phyloP scores from a whole-genome alignment of 2,329 filamentous ascomycete species.

The Pestalotiopsis sp. region DNA sequence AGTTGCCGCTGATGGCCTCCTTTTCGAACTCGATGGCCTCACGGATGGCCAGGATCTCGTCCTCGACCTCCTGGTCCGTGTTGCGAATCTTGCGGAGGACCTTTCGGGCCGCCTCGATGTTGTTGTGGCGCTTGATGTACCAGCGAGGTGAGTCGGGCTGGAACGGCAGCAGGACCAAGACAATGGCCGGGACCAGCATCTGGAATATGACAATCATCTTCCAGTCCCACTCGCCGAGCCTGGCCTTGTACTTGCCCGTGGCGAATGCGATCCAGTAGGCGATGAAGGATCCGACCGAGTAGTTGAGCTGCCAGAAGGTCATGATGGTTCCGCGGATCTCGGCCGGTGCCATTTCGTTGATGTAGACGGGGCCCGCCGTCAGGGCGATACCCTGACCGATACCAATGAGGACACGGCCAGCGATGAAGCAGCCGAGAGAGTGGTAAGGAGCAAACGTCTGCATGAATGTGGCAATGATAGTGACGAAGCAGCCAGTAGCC shows the following conservation, averaged over 20 bases:
- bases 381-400: constrained; percentile 71
- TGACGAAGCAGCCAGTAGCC: constrained; percentile 64
- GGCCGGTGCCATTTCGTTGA: constrained; percentile 67
- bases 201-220: constrained; percentile 75
- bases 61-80: constrained; percentile 67
- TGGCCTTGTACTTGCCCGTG: constrained; percentile 55
- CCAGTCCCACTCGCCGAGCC: constrained; percentile 74
- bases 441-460: constrained; percentile 65
- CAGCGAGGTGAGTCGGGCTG: constrained; percentile 71
- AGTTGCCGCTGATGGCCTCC: constrained; percentile 65
- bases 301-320: constrained; percentile 73
- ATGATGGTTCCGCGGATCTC: constrained; percentile 69
- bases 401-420: constrained; percentile 69
- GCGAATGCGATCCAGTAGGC: constrained; percentile 69
- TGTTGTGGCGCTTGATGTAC: constrained; percentile 64
- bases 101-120: constrained; percentile 61
- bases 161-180: constrained; percentile 64
- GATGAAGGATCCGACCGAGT: constrained; percentile 67
- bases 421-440: constrained; percentile 68
- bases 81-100: constrained; percentile 64
- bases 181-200: constrained; percentile 65
- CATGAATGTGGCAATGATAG: constrained; percentile 70
- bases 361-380: constrained; percentile 71
- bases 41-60: constrained; percentile 66
- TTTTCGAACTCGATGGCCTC: constrained; percentile 74